Percentiles rank a stretch among this genome's conserved stretches.
These are phyloP conservation scores for California macrophylla DNA, from an alignment of 441 rosid species.

Conservation along the genomic window DNA sequence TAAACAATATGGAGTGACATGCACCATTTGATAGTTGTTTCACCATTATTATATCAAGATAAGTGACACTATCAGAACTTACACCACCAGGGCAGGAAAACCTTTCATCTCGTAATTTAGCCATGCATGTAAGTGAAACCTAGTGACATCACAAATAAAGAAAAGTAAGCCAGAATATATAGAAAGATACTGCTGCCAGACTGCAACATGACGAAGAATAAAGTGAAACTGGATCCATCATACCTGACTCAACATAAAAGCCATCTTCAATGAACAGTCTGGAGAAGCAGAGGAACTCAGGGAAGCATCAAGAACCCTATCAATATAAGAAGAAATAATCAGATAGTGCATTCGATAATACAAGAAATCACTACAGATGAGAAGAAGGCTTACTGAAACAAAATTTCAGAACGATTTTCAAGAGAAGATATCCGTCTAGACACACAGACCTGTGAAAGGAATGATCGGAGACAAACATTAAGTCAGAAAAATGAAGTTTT, in stretches of 20 bases:
- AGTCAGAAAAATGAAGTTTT: background rate
- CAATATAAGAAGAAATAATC: constrained; percentile 26
- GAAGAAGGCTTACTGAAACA: constrained; percentile 56
- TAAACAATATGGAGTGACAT: constrained; percentile 71
- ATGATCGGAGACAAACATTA: constrained; percentile 11
- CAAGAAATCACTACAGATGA: constrained; percentile 9
- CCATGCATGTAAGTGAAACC: constrained; percentile 98
- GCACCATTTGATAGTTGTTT: constrained; percentile 90
- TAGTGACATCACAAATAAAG: constrained; percentile 22
- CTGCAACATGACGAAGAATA: background rate
- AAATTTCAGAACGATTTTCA: constrained; percentile 67
- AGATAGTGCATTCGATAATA: constrained; percentile 20
- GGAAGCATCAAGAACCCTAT: constrained; percentile 87
- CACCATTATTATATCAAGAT: constrained; percentile 72
- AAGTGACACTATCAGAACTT: constrained; percentile 64
- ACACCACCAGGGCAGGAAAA: constrained; percentile 55
- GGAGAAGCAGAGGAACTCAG: constrained; percentile 90
- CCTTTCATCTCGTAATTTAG: constrained; percentile 84
- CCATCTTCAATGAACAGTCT: constrained; percentile 92
- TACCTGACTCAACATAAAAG: constrained; percentile 75
- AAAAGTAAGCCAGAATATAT: constrained; percentile 6
- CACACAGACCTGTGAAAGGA: constrained; percentile 53
- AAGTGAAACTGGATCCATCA: constrained; percentile 1
- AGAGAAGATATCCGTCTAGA: constrained; percentile 66
- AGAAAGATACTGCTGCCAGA: constrained; percentile 8